phyloP scores from a whole-genome alignment of 805 yeast species.

The Sungouiozyma intestinalis region DNA sequence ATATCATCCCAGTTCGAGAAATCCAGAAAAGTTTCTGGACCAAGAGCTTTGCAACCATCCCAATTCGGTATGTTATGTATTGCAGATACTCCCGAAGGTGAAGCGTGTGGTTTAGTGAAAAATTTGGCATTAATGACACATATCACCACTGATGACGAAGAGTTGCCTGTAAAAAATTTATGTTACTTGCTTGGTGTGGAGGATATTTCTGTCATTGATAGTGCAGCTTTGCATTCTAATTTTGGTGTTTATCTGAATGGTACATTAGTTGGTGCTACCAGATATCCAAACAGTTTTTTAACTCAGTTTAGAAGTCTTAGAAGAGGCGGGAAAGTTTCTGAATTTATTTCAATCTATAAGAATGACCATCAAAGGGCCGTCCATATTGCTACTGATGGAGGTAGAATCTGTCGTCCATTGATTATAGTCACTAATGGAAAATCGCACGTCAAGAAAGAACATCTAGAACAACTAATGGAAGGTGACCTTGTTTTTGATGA shows the following conservation, averaged over 20 bases:
- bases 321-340: constrained; percentile 77
- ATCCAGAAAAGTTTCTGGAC: constrained; percentile 95
- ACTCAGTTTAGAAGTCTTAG: constrained; percentile 66
- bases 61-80: constrained; percentile 99
- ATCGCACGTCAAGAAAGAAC: constrained; percentile 63
- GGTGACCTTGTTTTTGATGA: constrained; percentile 88
- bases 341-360: constrained; percentile 81
- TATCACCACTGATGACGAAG: constrained; percentile 96
- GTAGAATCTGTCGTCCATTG: constrained; percentile 93
- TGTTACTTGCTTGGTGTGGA: constrained; percentile 86
- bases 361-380: constrained; percentile 87
- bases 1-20: constrained; percentile 98
- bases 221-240: constrained; percentile 70
- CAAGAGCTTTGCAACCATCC: constrained; percentile 97
- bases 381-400: constrained; percentile 98
- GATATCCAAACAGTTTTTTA: constrained; percentile 80
- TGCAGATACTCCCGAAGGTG: constrained; percentile 99
- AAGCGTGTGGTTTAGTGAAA: constrained; percentile 97
- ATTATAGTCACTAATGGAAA: constrained; percentile 71
- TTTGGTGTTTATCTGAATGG: constrained; percentile 88
- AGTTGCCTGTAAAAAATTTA: constrained; percentile 67
- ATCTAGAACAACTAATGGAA: constrained; percentile 46
- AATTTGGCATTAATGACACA: constrained; percentile 97
- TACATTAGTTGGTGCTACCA: constrained; percentile 82
- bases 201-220: constrained; percentile 68